Percentiles rank a stretch among this genome's conserved stretches.
Conservation (phyloP, 108 stramenopile genomes). For the Nitzschia sp. region DNA sequence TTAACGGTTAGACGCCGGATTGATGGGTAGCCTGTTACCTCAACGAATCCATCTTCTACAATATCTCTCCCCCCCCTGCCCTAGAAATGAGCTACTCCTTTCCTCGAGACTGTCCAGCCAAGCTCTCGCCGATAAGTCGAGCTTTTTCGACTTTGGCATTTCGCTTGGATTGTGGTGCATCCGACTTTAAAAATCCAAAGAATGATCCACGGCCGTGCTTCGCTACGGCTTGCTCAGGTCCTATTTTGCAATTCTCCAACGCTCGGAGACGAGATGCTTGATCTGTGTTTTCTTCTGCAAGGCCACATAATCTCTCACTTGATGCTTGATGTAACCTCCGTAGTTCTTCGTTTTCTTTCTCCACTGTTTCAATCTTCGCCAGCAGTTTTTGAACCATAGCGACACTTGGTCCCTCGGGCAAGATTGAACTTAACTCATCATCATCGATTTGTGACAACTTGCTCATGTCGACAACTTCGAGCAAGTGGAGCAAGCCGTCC, state of each 20-base stretch:
- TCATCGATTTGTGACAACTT: not conserved
- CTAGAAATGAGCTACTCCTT: not conserved
- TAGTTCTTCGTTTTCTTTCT: constrained; percentile 15
- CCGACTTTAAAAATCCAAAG: constrained; percentile 2
- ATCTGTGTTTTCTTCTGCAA: not conserved
- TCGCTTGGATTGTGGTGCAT: not conserved
- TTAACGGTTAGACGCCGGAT: no score
- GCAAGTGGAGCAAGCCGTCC: not conserved
- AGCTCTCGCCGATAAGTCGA: not conserved
- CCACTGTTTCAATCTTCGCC: constrained; percentile 12
- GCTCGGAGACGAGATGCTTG: not conserved
- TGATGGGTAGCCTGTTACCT: no score
- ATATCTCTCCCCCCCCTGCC: no score
- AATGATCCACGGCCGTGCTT: not conserved
- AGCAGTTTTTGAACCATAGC: constrained; percentile 5
- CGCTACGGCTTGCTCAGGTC: not conserved
- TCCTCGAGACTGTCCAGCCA: not conserved
- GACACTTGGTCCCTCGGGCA: not conserved
- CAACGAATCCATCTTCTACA: no score
- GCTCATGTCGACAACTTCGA: not conserved
- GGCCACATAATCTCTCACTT: not conserved
- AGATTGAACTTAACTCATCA: not conserved
- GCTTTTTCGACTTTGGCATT: not conserved
- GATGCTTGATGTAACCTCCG: not conserved
- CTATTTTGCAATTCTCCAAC: not conserved